Evolutionary conservation across 345 rosid species (phyloP).

Genomic region (Limnanthes douglasii): DNA sequence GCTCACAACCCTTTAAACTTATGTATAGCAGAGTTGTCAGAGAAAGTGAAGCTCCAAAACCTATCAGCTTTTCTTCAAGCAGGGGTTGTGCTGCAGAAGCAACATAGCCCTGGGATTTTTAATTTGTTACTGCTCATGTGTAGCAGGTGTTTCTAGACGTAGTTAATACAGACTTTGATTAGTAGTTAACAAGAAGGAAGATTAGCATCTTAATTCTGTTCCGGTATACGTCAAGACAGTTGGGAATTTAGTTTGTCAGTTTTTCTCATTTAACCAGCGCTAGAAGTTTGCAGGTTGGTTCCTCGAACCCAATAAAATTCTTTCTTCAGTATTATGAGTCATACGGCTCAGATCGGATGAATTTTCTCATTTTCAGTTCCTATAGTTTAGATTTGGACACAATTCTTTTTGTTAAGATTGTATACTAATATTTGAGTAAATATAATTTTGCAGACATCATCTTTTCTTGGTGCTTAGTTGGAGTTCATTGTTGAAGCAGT

Average conservation of each 20-base stretch:
- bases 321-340: neutral
- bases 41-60: constrained; percentile 60
- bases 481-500: neutral
- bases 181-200: constrained; percentile 3
- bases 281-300: constrained; percentile 18
- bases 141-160: constrained; percentile 8
- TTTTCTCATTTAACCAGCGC: constrained; percentile 6
- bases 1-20: constrained; percentile 80
- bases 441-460: constrained; percentile 9
- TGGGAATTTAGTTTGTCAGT: constrained; percentile 3
- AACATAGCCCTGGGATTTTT: constrained; percentile 13
- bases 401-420: neutral
- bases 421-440: constrained; percentile 1
- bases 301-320: neutral
- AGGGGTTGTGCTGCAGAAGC: constrained; percentile 29
- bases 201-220: constrained; percentile 4
- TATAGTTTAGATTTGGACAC: neutral
- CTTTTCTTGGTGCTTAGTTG: neutral
- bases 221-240: constrained; percentile 4
- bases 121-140: constrained; percentile 1
- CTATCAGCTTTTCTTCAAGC: constrained; percentile 16
- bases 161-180: constrained; percentile 7
- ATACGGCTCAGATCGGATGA: no score
- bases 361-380: neutral
- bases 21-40: constrained; percentile 62